Evolutionary conservation across 2,329 filamentous ascomycete species (phyloP), one percentile per base, ranked within the genome.

Genomic region (Aspergillus sp.): DNA sequence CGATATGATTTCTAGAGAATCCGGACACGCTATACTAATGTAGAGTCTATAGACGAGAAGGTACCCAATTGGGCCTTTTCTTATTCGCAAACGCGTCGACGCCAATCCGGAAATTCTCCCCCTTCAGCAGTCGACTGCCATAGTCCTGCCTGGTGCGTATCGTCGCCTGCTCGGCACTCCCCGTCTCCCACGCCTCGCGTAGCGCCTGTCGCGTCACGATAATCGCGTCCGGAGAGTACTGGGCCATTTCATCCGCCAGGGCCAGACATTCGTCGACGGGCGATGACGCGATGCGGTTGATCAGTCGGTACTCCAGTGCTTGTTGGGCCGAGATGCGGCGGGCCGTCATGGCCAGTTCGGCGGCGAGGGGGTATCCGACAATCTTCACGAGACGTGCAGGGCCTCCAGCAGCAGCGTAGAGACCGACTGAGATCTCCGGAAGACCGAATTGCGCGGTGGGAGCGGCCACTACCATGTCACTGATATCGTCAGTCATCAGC

Each of bases 61-160:
- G 51, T 19, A 77, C 81, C 90, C 90, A 96, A 65, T 88, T 80
- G 0, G 90, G 73, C 76, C 88, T 88, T 72, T 84, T 79, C 79
- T 95, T 95, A 67, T 86, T 84, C 33, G 69, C 68, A 66, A 79
- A 80, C 4, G 77, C 76, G 48, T 60, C 38, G 52, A 56, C 83
- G 55, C 87, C 87, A 66, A 94, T 85, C 78, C 94, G 95, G 71
- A 95, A 88, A 68, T 97, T 91, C 70, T 88, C 79, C 63, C 85
- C 91, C 32, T 87, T 88, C 70, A 95, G 93, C 59, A 95, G 61
- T 4, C 44, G 82, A 77, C 69, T 94, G 86, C 75, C 94, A 94
- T 42, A 96, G 79, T 51, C 86, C 79, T 67, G 88, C 77, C 76
- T 94, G 85, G 68, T 82, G 90, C 72, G 94, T 86, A 7, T 94